Conservation (phyloP, 2,329 filamentous ascomycete genomes). For the Didymella sp. region DNA sequence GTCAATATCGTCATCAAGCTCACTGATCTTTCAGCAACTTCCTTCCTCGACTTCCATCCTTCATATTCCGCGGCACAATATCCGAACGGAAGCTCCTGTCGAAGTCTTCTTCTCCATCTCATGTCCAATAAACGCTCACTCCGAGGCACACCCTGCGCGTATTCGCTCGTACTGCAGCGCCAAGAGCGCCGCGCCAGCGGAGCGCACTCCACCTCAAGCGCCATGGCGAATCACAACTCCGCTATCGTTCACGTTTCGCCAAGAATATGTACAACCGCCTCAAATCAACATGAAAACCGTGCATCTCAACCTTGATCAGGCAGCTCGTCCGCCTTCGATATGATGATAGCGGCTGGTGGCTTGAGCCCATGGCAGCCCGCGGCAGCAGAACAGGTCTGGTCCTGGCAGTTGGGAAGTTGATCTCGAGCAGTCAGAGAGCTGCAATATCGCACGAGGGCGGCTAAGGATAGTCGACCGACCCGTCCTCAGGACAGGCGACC, state of each 20-base stretch:
- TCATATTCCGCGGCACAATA: constrained; percentile 5
- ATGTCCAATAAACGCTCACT: not conserved
- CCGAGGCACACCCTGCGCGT: constrained; percentile 20
- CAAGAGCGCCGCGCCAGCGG: constrained; percentile 21
- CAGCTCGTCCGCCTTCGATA: too few species aligned
- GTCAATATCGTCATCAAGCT: not conserved
- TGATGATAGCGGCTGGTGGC: constrained; percentile 32
- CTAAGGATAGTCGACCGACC: constrained; percentile 22
- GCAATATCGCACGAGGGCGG: constrained; percentile 39
- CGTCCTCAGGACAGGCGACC: constrained; percentile 22
- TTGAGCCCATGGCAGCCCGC: constrained; percentile 23
- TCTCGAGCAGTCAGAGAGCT: constrained; percentile 43
- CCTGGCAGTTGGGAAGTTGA: constrained; percentile 28
- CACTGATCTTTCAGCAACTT: not conserved
- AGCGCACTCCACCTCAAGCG: constrained; percentile 10
- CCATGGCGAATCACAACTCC: constrained; percentile 30
- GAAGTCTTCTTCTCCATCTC: constrained; percentile 10
- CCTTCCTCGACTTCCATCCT: not conserved
- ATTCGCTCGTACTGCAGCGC: constrained; percentile 17
- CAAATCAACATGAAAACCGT: constrained; percentile 22
- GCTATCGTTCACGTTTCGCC: constrained; percentile 32
- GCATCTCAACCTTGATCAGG: constrained; percentile 30
- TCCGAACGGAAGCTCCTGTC: constrained; percentile 15
- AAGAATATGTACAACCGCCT: constrained; percentile 21
- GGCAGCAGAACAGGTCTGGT: constrained; percentile 21